A percentile compares a stretch with the other conserved stretches of the same genome.
Conservation (phyloP, 163 green algal genomes). For the Smithsoniella earleae region DNA sequence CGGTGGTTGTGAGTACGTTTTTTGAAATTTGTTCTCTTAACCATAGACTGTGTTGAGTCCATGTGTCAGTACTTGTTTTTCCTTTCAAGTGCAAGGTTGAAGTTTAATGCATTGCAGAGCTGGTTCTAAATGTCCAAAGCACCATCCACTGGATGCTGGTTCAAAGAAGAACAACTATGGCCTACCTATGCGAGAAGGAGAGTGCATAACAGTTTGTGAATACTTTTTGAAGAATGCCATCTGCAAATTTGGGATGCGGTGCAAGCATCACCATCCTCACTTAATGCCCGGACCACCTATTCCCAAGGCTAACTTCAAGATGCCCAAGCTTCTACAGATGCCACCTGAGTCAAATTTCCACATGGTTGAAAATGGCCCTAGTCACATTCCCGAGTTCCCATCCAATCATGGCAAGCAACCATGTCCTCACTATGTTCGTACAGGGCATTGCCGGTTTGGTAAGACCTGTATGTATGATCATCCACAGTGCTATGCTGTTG, state of each 20-base stretch:
- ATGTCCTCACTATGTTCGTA: conserved; percentile 24
- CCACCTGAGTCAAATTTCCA: background rate
- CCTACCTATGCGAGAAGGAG: conserved; percentile 4
- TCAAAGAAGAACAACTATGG: conserved; percentile 17
- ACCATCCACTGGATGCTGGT: conserved; percentile 6
- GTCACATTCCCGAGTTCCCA: background rate
- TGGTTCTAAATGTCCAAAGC: conserved; percentile 3
- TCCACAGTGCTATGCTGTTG: background rate
- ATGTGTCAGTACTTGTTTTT: too few species aligned
- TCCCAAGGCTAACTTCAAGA: background rate
- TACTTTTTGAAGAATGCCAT: conserved; percentile 4
- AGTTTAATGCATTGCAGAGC: background rate
- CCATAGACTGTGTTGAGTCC: too few species aligned
- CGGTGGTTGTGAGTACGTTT: conserved; percentile 11
- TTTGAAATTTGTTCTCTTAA: too few species aligned
- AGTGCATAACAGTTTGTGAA: background rate
- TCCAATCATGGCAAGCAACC: conserved; percentile 15
- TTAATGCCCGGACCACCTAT: conserved; percentile 20
- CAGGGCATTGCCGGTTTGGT: conserved; percentile 8
- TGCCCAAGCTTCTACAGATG: background rate
- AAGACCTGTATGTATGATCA: background rate
- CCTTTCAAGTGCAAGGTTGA: background rate
- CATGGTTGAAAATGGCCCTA: background rate
- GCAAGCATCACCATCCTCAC: conserved; percentile 18
- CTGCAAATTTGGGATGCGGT: conserved; percentile 4